Evolutionary conservation across 108 stramenopile species (phyloP).

Genomic region (Nitzschia sp.): DNA sequence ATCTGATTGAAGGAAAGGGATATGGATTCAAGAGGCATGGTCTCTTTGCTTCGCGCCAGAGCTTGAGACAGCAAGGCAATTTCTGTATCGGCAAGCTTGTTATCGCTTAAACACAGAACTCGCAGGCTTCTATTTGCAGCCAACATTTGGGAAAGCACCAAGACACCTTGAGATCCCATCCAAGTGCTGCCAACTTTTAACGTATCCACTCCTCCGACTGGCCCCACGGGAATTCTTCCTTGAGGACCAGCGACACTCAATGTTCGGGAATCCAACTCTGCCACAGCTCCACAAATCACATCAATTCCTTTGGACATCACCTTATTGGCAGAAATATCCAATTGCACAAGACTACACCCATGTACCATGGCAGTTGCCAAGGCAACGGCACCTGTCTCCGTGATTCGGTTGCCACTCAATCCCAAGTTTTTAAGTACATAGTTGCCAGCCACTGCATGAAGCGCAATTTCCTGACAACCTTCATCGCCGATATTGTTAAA

Average conservation of each 20-base stretch:
- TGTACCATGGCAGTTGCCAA: slow-evolving; percentile 65
- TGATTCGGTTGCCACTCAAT: slow-evolving; percentile 68
- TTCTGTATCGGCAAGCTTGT: slow-evolving; percentile 61
- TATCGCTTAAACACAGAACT: slow-evolving; percentile 61
- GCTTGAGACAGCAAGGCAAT: slow-evolving; percentile 73
- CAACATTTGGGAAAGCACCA: slow-evolving; percentile 66
- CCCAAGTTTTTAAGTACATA: slow-evolving; percentile 60
- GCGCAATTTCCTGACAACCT: slow-evolving; percentile 63
- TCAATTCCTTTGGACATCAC: slow-evolving; percentile 60
- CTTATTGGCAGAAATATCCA: slow-evolving; percentile 71
- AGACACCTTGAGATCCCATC: slow-evolving; percentile 57
- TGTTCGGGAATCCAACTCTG: slow-evolving; percentile 54
- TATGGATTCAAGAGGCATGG: slow-evolving; percentile 58
- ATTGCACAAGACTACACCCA: slow-evolving; percentile 58
- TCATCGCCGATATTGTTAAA: slow-evolving; percentile 79
- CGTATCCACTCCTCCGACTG: slow-evolving; percentile 41
- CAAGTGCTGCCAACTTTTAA: slow-evolving; percentile 51
- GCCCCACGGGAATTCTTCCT: background rate
- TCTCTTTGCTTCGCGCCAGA: slow-evolving; percentile 60
- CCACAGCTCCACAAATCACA: slow-evolving; percentile 61
- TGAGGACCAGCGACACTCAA: slow-evolving; percentile 18
- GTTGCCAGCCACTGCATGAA: slow-evolving; percentile 58
- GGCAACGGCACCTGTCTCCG: slow-evolving; percentile 58
- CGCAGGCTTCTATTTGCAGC: slow-evolving; percentile 58
- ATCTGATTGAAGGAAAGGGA: slow-evolving; percentile 73